These are phyloP conservation scores for Cenococcum geophilum DNA, from an alignment of 495 filamentous ascomycete genomes.

Conservation along the genomic window DNA sequence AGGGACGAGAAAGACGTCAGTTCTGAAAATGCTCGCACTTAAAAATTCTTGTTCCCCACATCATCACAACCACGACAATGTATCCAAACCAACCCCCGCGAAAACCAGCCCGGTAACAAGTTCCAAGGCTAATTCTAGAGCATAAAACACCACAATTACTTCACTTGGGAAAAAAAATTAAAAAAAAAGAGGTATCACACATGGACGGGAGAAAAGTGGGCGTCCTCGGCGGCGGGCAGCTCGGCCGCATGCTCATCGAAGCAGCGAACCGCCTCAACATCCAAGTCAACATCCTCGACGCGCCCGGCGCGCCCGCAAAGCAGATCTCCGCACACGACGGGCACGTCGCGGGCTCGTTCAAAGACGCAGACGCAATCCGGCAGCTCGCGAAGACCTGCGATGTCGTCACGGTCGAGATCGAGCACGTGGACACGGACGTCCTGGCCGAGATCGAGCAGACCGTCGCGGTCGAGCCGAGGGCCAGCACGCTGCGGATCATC, in stretches of 20 bases:
- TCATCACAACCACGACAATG: neutral
- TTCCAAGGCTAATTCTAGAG: neutral
- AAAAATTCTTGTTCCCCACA: neutral
- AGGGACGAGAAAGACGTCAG: too few species aligned
- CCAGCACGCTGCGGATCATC: slow-evolving; percentile 82
- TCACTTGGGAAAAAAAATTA: neutral
- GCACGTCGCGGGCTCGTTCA: slow-evolving; percentile 83
- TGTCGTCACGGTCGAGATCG: slow-evolving; percentile 92
- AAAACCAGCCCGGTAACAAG: neutral
- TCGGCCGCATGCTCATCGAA: slow-evolving; percentile 94
- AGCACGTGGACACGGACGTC: slow-evolving; percentile 92
- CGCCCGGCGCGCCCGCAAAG: slow-evolving; percentile 74
- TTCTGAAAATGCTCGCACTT: too few species aligned
- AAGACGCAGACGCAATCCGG: slow-evolving; percentile 66
- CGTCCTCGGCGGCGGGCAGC: slow-evolving; percentile 68
- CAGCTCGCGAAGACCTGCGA: slow-evolving; percentile 72
- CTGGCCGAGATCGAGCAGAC: slow-evolving; percentile 65
- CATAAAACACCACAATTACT: neutral
- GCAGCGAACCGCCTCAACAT: slow-evolving; percentile 82
- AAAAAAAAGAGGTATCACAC: neutral
- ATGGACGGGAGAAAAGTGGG: slow-evolving; percentile 43
- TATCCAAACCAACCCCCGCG: neutral
- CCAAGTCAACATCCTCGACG: slow-evolving; percentile 73
- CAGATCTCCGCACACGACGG: slow-evolving; percentile 70
- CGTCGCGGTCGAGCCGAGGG: slow-evolving; percentile 68